Percentiles rank a stretch among this genome's conserved stretches.
phyloP scores from a whole-genome alignment of 805 yeast species.

The Teunomyces aglyptinius region DNA sequence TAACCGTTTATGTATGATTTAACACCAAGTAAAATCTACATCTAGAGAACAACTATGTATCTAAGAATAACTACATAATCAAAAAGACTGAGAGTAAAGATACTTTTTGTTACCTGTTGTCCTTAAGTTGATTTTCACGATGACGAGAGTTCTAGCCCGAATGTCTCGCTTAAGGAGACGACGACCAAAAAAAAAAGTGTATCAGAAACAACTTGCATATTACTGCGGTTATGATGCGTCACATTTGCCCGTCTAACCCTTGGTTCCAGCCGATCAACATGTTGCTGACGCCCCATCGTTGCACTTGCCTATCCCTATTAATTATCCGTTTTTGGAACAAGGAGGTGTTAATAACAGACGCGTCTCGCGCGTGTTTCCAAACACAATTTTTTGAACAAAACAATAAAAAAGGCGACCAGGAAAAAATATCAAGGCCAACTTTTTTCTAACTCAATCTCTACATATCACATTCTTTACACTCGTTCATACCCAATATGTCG shows the following conservation, averaged over 20 bases:
- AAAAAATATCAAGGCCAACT: background rate
- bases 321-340: constrained; percentile 1
- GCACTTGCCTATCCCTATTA: background rate
- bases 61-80: too few relatives aligned
- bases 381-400: constrained; percentile 1
- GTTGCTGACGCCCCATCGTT: background rate
- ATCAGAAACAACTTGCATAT: too few relatives aligned
- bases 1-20: background rate
- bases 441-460: constrained; percentile 1
- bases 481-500: constrained; percentile 3
- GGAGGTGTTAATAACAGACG: constrained; percentile 3
- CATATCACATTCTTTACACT: background rate
- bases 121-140: background rate
- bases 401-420: background rate
- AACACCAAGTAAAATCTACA: background rate
- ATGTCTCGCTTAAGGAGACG: background rate
- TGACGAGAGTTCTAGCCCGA: background rate
- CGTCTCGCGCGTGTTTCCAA: constrained; percentile 5
- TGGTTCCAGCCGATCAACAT: background rate
- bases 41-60: too few relatives aligned
- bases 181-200: too few relatives aligned
- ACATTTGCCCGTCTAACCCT: background rate
- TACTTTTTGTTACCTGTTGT: background rate
- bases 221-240: background rate
- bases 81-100: too few relatives aligned